Percentiles rank a stretch among this genome's conserved stretches.
Conservation (phyloP, 1,284 basidiomycete genomes). For the Cryptococcus sp. region DNA sequence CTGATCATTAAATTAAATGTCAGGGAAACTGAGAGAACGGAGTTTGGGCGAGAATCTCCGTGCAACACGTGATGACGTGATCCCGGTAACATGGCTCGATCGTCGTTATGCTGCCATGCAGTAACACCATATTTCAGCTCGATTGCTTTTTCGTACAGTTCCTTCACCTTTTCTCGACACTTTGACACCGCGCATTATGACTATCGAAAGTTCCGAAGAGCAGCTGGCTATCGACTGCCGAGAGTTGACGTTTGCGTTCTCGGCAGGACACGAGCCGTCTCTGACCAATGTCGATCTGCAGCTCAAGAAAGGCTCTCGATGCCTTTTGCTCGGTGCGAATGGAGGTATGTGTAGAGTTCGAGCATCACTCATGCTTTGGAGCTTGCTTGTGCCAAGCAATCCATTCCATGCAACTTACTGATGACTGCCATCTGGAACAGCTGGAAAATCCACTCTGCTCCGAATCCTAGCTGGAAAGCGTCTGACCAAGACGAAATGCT, state of each 20-base stretch:
- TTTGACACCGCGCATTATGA: too few relatives aligned
- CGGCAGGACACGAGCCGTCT: constrained; percentile 51
- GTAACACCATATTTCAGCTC: too few relatives aligned
- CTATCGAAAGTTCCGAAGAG: too few relatives aligned
- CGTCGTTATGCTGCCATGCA: too few relatives aligned
- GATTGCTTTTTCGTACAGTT: too few relatives aligned
- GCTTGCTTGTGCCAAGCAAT: not conserved
- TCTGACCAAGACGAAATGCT: constrained; percentile 67
- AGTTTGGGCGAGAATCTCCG: not conserved
- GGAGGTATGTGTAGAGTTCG: constrained; percentile 63
- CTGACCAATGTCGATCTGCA: constrained; percentile 67
- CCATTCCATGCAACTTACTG: not conserved
- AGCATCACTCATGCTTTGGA: not conserved
- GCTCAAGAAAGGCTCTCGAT: constrained; percentile 72
- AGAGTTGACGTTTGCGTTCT: constrained; percentile 67
- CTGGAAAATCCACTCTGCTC: constrained; percentile 93
- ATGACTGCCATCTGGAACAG: constrained; percentile 49
- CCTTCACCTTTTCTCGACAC: too few relatives aligned
- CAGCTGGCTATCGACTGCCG: constrained; percentile 59
- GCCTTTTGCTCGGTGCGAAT: constrained; percentile 85
- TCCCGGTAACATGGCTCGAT: too few relatives aligned
- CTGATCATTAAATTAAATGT: too few relatives aligned
- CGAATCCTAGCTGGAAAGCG: constrained; percentile 93
- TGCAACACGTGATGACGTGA: too few relatives aligned
- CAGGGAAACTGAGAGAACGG: too few relatives aligned